Conservation (phyloP, 75 land plant species). For the Cupressus sempervirens region DNA sequence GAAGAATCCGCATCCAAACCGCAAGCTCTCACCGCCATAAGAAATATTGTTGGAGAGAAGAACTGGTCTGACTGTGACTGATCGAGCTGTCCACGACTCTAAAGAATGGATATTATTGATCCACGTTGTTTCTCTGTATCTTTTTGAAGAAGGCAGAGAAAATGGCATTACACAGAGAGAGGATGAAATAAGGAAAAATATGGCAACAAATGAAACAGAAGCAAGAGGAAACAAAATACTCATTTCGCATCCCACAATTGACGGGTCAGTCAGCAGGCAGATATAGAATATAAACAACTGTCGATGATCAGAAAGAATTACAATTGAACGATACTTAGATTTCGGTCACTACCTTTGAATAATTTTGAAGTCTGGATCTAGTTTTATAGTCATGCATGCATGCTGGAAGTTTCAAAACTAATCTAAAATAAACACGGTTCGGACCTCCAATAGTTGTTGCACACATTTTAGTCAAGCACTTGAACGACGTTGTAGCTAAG, state of each 20-base stretch:
- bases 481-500: background rate
- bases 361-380: too few species aligned
- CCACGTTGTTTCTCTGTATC: background rate
- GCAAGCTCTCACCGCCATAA: background rate
- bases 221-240: background rate
- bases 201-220: background rate
- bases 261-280: too few species aligned
- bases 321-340: too few species aligned
- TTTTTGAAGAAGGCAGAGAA: background rate
- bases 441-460: background rate
- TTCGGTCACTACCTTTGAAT: too few species aligned
- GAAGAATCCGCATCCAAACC: background rate
- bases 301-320: too few species aligned
- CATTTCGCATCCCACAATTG: too few species aligned
- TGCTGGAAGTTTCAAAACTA: too few species aligned
- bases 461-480: background rate
- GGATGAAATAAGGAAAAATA: background rate
- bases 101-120: background rate
- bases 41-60: background rate
- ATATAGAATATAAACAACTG: too few species aligned
- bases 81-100: background rate
- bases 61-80: background rate
- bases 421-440: background rate
- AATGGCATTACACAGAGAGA: background rate
- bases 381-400: too few species aligned